A percentile compares a stretch with the other conserved stretches of the same genome.
phyloP scores from a whole-genome alignment of 441 rosid genomes.

The California macrophylla region DNA sequence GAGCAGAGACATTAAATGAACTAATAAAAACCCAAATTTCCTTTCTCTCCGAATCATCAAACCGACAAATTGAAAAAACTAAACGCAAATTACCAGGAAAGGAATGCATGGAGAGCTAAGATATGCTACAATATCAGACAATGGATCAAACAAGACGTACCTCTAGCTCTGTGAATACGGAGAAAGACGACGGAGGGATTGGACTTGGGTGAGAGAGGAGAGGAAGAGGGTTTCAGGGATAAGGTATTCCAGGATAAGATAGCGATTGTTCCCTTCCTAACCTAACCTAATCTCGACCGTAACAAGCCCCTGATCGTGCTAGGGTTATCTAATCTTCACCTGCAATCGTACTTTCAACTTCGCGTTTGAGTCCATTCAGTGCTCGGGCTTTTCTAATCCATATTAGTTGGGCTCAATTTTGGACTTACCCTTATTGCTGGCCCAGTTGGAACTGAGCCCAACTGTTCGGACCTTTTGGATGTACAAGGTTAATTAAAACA shows the following conservation, averaged over 20 bases:
- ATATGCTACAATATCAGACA: not conserved
- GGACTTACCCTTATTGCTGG: not conserved
- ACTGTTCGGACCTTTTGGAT: no score
- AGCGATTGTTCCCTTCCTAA: not conserved
- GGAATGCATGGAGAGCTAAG: not conserved
- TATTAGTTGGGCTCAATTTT: not conserved
- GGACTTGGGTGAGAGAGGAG: conserved; percentile 1
- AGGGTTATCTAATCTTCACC: conserved; percentile 1
- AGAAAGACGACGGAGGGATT: not conserved
- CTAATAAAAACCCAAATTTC: not conserved
- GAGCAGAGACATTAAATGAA: not conserved
- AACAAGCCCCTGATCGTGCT: not conserved
- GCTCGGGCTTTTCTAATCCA: not conserved
- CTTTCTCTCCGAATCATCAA: not conserved
- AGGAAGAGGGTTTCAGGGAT: not conserved
- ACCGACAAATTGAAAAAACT: not conserved
- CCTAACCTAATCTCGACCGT: conserved; percentile 3
- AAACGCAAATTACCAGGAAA: not conserved
- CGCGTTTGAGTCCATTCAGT: not conserved
- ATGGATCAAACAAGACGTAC: not conserved
- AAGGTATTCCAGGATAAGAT: conserved; percentile 6
- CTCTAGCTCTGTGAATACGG: not conserved
- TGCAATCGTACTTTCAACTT: not conserved
- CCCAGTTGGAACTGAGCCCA: not conserved
- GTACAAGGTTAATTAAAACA: no score